These are phyloP conservation scores for Stylosanthes scabra DNA, from an alignment of 331 rosid species.

Conservation along the genomic window DNA sequence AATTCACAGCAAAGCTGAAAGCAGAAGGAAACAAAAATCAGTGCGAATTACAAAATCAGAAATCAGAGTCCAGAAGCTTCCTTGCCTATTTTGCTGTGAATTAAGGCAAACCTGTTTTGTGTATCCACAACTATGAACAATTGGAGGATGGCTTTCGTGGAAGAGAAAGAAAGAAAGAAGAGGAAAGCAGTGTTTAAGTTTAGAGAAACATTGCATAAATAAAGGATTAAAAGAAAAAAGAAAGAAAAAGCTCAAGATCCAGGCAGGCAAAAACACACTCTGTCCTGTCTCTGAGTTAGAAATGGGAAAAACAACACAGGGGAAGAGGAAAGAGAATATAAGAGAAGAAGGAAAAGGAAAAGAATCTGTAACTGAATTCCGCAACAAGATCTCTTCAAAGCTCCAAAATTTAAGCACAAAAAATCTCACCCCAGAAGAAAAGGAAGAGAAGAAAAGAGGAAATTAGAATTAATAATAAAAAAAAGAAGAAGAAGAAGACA, in stretches of 20 bases:
- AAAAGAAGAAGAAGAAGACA: not conserved
- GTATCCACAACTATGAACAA: too few species aligned
- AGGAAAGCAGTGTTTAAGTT: conserved; percentile 12
- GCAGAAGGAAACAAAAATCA: conserved; percentile 18
- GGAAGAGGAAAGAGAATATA: conserved; percentile 8
- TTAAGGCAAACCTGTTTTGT: too few species aligned
- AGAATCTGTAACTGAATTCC: conserved; percentile 35
- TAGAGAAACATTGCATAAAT: conserved; percentile 20
- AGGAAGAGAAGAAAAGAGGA: conserved; percentile 1
- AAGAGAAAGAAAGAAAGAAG: conserved; percentile 29
- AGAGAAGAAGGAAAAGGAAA: not conserved
- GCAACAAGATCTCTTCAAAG: conserved; percentile 32
- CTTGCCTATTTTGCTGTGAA: too few species aligned
- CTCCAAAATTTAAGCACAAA: conserved; percentile 31
- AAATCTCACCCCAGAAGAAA: conserved; percentile 16
- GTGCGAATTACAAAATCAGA: conserved; percentile 41
- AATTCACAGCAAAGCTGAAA: conserved; percentile 39
- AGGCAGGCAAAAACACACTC: conserved; percentile 27
- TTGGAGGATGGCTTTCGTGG: too few species aligned
- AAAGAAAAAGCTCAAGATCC: conserved; percentile 43
- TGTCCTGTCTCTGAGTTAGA: conserved; percentile 18
- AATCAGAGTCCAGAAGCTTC: too few species aligned
- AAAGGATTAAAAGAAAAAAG: conserved; percentile 2
- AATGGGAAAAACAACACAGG: not conserved
- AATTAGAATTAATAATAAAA: not conserved